Base-by-base conservation (phyloP, 1,284 basidiomycete species). In the Ceratorhiza oryzae-sativae region DNA sequence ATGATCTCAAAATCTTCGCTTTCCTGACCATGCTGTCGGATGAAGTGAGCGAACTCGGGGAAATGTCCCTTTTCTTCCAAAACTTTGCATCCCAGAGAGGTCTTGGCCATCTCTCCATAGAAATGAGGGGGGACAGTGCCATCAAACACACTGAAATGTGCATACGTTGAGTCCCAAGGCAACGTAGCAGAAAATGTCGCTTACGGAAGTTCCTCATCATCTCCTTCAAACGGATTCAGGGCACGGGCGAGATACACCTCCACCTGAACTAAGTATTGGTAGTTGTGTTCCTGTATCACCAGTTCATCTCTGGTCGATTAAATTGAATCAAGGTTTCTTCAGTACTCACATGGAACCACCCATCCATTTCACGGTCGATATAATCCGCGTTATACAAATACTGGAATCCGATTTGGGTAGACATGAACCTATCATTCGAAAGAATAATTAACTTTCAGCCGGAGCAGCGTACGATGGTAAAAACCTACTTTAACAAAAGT, bases 61-160 rank as follows among this genome's bases (percentile, higher is more conserved):
- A 99, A 96, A 78, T 99, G 94, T 0, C 94, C 94, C 77, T 93
- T 95, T 73, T 95, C 93, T 68, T 89, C 86, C 51, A 99, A 82
- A 13, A 97, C 89, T 77, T 92, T 90, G 79, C 95, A 97, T 0
- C 97, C 97, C 68, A 96, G 90, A 61, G 92, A 90, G 0, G 97
- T 99, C 80, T 98, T 98, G 53, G 94, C 91, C 84, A 99, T 92
- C 79, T 98, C 95, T 25, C 97, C 96, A 77, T 98, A 97, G 81
- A 99, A 98, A 79, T 99, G 97, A 3, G 92, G 90, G 0, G 97
- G 97, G 1, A 95, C 91, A 1, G 90, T 89, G 13, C 92, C 92
- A 71, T 97, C 94, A 74, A 93, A 94, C n/a, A 86, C 84, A 39
- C 90, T 91, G 23, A 71, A 59, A 10, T 4, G n/a, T n/a, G 32